A percentile compares a stretch with the other conserved stretches of the same genome.
Conservation (phyloP, 345 rosid species). For the Syzygium aqueum region DNA sequence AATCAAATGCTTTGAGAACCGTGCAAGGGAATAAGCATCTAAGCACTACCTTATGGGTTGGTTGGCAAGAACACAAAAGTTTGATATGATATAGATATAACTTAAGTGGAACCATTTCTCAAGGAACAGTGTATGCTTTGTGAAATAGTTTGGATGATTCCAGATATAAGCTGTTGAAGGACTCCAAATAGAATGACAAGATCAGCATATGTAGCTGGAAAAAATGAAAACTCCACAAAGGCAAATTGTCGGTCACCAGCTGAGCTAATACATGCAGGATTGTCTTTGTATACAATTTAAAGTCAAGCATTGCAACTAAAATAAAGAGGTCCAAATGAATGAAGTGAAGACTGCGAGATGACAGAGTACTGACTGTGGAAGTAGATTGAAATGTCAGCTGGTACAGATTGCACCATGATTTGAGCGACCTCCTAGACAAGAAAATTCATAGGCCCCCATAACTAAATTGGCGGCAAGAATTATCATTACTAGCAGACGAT, state of each 20-base stretch:
- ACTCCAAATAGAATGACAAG: not conserved
- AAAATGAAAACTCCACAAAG: not conserved
- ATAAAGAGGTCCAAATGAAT: not conserved
- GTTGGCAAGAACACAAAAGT: not conserved
- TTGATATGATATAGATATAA: not conserved
- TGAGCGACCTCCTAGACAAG: not conserved
- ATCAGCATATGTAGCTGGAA: not conserved
- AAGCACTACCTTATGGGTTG: not conserved
- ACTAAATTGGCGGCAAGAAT: not conserved
- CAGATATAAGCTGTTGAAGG: not conserved
- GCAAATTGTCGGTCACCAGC: not conserved
- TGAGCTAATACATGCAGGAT: not conserved
- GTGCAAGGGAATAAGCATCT: not conserved
- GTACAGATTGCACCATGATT: not conserved
- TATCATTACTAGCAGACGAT: too few relatives aligned
- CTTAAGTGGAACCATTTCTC: not conserved
- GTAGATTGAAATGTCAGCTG: not conserved
- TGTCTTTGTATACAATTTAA: not conserved
- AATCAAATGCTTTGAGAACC: not conserved
- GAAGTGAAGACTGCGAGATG: not conserved
- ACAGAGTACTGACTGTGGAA: not conserved
- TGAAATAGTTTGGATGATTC: not conserved
- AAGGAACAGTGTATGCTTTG: not conserved
- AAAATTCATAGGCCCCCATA: not conserved
- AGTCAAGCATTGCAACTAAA: not conserved